These are phyloP conservation scores for Pichiaceae sp. DNA, from an alignment of 1,139 yeast genomes.

Conservation along the genomic window DNA sequence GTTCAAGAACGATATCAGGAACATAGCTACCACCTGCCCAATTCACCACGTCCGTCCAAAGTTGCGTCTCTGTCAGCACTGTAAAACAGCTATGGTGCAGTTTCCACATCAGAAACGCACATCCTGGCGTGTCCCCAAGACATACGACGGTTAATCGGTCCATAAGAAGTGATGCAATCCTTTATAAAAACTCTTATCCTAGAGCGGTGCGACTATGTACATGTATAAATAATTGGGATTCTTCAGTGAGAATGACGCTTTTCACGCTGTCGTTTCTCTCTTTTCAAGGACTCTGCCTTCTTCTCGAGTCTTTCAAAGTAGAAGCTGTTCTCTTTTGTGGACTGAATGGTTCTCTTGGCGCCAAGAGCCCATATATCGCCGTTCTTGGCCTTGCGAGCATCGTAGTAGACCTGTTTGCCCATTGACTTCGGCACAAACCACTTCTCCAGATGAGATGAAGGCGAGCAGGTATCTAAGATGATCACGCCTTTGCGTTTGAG, in stretches of 20 bases:
- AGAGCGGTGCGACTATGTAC: too few species aligned
- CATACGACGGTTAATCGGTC: neutral
- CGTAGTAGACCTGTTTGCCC: constrained; percentile 73
- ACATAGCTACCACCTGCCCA: neutral
- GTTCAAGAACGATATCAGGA: neutral
- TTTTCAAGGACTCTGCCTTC: constrained; percentile 21
- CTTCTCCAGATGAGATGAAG: constrained; percentile 70
- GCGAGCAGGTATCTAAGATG: constrained; percentile 68
- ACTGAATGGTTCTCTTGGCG: constrained; percentile 51
- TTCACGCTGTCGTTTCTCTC: constrained; percentile 14
- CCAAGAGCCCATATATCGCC: constrained; percentile 92
- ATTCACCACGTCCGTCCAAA: neutral
- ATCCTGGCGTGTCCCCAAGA: neutral
- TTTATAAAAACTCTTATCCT: too few species aligned
- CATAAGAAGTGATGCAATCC: too few species aligned
- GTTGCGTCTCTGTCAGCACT: neutral
- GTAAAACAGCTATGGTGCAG: neutral
- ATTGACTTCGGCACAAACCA: constrained; percentile 83
- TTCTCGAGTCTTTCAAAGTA: constrained; percentile 21
- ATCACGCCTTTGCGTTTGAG: constrained; percentile 79
- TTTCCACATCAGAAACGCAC: neutral
- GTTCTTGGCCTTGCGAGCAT: constrained; percentile 73
- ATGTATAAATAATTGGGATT: too few species aligned
- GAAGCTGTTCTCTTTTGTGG: constrained; percentile 22
- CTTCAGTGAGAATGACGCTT: constrained; percentile 17